These are phyloP conservation scores for Breviolum minutum DNA, from an alignment of 73 alveolate species.

Conservation along the genomic window DNA sequence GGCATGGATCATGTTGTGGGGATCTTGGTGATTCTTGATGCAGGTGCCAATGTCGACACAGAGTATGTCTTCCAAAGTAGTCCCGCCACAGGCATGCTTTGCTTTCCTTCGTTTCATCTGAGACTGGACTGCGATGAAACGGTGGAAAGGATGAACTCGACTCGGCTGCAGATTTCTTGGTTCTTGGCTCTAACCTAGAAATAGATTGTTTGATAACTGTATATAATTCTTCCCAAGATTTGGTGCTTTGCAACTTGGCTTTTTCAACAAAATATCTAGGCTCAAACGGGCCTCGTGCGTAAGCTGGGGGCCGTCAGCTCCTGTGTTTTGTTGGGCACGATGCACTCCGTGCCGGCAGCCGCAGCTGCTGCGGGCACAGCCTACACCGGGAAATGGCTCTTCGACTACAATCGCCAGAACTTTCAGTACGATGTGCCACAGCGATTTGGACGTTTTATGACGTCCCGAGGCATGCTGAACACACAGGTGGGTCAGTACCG, in stretches of 20 bases:
- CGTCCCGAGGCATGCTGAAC: conserved; percentile 91
- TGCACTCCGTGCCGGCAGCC: conserved; percentile 92
- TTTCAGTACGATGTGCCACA: conserved; percentile 71
- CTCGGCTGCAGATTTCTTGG: too few species aligned
- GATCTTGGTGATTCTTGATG: not conserved
- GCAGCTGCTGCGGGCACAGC: conserved; percentile 94
- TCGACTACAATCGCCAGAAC: conserved; percentile 92
- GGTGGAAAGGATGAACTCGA: too few species aligned
- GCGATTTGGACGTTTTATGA: conserved; percentile 74
- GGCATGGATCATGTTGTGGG: not conserved
- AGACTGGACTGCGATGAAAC: too few species aligned
- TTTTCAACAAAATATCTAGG: not conserved
- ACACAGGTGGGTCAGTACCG: conserved; percentile 89
- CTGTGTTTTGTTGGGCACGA: not conserved
- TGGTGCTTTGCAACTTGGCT: not conserved
- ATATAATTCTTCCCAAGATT: not conserved
- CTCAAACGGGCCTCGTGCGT: conserved; percentile 9
- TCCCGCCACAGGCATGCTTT: not conserved
- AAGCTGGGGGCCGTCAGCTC: not conserved
- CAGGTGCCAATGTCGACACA: conserved; percentile 65
- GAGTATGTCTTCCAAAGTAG: conserved; percentile 4
- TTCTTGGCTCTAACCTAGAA: too few species aligned
- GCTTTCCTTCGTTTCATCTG: too few species aligned
- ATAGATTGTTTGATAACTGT: not conserved
- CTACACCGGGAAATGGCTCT: conserved; percentile 93